Evolutionary conservation across 805 yeast species (phyloP).

Genomic region (Zygosaccharomyces siamensis): DNA sequence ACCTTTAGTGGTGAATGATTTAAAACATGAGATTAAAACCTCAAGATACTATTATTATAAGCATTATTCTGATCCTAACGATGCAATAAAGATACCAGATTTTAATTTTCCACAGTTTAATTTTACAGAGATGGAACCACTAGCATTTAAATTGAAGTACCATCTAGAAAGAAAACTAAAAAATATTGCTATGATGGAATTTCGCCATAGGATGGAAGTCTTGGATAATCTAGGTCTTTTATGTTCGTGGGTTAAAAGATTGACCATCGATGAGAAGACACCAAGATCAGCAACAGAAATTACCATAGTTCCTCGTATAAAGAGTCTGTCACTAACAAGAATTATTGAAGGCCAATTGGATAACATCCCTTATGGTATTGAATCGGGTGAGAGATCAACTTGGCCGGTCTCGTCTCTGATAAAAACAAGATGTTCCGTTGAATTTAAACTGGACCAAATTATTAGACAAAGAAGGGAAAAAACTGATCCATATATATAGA

Average conservation of each 20-base stretch:
- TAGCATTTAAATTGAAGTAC: constrained; percentile 35
- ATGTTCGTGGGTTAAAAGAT: constrained; percentile 61
- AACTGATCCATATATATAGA: constrained; percentile 7
- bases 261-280: constrained; percentile 83
- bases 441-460: constrained; percentile 77
- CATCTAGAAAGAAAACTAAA: constrained; percentile 41
- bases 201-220: constrained; percentile 78
- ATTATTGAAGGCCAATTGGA: constrained; percentile 74
- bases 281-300: constrained; percentile 78
- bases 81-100: constrained; percentile 18
- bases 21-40: constrained; percentile 58
- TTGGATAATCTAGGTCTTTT: constrained; percentile 74
- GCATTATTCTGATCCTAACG: constrained; percentile 37
- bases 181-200: constrained; percentile 64
- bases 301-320: constrained; percentile 83
- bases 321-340: constrained; percentile 66
- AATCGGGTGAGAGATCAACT: constrained; percentile 84
- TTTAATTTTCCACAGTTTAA: constrained; percentile 29
- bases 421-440: constrained; percentile 85
- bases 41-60: constrained; percentile 36
- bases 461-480: constrained; percentile 39
- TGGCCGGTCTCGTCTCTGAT: constrained; percentile 87
- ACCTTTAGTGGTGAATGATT: constrained; percentile 77
- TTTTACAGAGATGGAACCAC: constrained; percentile 34
- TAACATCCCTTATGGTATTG: constrained; percentile 83